Base-by-base conservation (phyloP, 192 early-diverging fungal genomes). In the Backusella australiensis region DNA sequence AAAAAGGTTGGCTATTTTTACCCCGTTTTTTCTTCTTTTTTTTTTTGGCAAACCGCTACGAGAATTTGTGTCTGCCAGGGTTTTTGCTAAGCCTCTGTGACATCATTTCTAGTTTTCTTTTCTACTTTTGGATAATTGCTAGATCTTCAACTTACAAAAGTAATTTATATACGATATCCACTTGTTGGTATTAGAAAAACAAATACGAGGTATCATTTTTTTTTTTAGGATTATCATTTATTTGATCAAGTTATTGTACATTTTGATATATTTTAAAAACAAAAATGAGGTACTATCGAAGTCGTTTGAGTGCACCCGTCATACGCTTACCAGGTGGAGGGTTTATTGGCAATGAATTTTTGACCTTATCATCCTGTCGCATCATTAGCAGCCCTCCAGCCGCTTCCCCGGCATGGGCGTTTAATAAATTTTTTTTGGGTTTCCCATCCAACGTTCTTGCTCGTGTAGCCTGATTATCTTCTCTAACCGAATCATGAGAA, bases 311-410 rank as follows among this genome's bases (percentile, higher is more conserved):
- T 12, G 56, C 56, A 63, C 29, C 9, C 9, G 56, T 63, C 6
- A 29, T 23, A 63, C 56, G 56, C 4, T 63, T 63, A 29, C 23
- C 26, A 63, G 56, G 56, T 14, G 56, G 11, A 14, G 56, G n/a
- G 12, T 63, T 63, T 63, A 29, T 2, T 29, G 21, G 14, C 4
- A 44, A 29, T 26, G 11, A 12, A 15, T 63, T 21, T 21, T 69
- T 35, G 0, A 39, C 21, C 19, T 72, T 46, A 7, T 78, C 65
- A n/a, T 72, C 72, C 34, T 74, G 71, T 32, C 76, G 46, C 80
- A 81, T 81, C 80, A 81, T 81, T 11, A 81, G n/a, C 49, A 81
- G 8, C 2, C 80, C 80, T 34, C 80, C 80, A 35, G 75, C 80
- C 1, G 76, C 76, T 65, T 81, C 80, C 52, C 80, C 80, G 29